These are phyloP conservation scores for Citrus glauca DNA, from an alignment of 345 rosid species.

Conservation along the genomic window DNA sequence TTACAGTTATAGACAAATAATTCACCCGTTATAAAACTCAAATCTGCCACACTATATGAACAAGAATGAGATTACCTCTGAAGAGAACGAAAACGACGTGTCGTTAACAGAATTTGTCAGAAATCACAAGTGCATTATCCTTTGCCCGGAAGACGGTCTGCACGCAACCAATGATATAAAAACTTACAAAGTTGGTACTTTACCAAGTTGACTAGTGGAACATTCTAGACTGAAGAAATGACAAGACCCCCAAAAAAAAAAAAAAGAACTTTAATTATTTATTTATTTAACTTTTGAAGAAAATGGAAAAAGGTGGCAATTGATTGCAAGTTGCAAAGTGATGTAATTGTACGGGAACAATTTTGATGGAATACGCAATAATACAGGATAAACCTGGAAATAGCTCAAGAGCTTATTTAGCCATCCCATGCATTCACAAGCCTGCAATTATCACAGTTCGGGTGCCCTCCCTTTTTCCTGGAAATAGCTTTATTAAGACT, in stretches of 20 bases:
- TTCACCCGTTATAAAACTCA: no score
- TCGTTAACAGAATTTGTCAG: background rate
- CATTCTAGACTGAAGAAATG: background rate
- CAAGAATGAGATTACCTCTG: background rate
- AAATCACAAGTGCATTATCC: background rate
- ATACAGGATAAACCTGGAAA: no score
- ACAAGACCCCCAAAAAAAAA: background rate
- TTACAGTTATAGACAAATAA: no score
- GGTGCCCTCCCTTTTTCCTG: no score
- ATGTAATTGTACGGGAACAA: background rate
- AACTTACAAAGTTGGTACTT: no score
- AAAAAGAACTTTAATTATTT: no score
- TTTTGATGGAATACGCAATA: background rate
- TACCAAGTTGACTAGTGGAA: background rate
- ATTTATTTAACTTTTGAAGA: no score
- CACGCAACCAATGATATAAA: no score
- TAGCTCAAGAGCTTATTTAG: no score
- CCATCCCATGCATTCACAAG: no score
- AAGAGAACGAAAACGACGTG: background rate
- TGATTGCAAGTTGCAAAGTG: background rate
- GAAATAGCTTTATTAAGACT: no score
- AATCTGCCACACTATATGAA: background rate
- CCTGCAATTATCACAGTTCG: no score
- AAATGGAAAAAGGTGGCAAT: background rate
- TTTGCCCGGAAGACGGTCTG: background rate